Conservation (phyloP, 73 alveolate genomes). For the Paraurostyla sp. region DNA sequence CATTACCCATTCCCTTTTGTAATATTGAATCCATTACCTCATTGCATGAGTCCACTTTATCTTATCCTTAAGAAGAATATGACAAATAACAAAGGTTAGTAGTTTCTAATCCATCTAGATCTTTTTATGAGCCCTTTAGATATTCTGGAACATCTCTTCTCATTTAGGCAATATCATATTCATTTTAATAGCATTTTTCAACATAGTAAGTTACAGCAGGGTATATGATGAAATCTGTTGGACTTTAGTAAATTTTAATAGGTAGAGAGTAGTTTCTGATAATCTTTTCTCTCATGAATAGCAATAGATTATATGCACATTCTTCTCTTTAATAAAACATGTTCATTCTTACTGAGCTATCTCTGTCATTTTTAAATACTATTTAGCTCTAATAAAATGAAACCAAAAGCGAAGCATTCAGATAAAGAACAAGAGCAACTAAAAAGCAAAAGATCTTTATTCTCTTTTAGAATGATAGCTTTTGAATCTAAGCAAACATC, state of each 20-base stretch:
- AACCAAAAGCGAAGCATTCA: conserved; percentile 10
- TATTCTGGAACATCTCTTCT: conserved; percentile 28
- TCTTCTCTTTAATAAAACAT: conserved; percentile 40
- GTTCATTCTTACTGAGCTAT: neutral
- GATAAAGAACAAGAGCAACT: neutral
- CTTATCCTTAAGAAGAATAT: neutral
- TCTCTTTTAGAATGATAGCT: conserved; percentile 22
- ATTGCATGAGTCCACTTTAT: neutral
- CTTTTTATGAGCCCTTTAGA: neutral
- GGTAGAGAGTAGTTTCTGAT: neutral
- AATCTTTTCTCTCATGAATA: conserved; percentile 26
- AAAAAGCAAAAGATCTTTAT: neutral
- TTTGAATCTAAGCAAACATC: neutral
- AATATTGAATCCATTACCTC: neutral
- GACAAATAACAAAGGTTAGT: neutral
- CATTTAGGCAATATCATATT: neutral
- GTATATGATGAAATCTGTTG: neutral
- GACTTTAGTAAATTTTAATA: neutral
- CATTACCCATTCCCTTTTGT: conserved; percentile 5
- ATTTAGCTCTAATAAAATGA: conserved; percentile 3
- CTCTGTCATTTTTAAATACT: conserved; percentile 19
- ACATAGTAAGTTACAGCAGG: conserved; percentile 18
- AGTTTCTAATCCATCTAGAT: neutral
- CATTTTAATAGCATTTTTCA: conserved; percentile 11
- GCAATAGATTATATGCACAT: conserved; percentile 15